Base-by-base conservation (phyloP, 2,329 filamentous ascomycete genomes). In the Fonsecaea monophora region DNA sequence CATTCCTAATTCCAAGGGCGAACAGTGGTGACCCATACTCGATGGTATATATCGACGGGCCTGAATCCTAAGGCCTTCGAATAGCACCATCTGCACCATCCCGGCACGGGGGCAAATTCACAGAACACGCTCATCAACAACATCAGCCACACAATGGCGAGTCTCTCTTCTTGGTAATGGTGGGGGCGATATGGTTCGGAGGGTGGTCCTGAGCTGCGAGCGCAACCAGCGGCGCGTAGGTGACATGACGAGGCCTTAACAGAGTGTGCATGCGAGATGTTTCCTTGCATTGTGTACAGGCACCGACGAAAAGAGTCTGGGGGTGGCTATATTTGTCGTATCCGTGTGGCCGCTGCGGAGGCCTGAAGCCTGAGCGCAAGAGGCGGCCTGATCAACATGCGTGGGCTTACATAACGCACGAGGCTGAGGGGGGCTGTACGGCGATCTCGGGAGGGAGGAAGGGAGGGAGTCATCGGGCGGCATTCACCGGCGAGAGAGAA, bases 91-190 rank as follows among this genome's bases (percentile, higher is more conserved):
- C 50, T 62, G 48, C 40, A 50, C 50, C 53, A 37, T 62, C 60
- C 60, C 21, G 25, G 15, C 4, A 37, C 13, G 25, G 34, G 50
- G 48, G 32, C 34, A 48, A 15, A 4, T 25, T 15, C 25, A n/a
- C 40, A 45, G 15, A 35, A 1, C 53, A 45, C 42, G 50, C 5
- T 18, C 18, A 62, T 56, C 13, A 62, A 48, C 18, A n/a, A 25
- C 54, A 40, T 53, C 48, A 64, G 61, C 60, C 53, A 62, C 50
- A 56, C 32, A 18, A 48, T 53, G 38, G 54, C 53, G 21, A 64
- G 54, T 50, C 45, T 50, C 9, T 25, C 45, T 25, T 25, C 25
- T 25, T 50, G 45, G 18, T 21, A 50, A 25, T 2, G 45, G 10
- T 50, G 45, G 45, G 45, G 45, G 45, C 45, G 45, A 25, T 25